Evolutionary conservation across 352 stramenopile species (phyloP).

Genomic region (Phytophthora palmivora): DNA sequence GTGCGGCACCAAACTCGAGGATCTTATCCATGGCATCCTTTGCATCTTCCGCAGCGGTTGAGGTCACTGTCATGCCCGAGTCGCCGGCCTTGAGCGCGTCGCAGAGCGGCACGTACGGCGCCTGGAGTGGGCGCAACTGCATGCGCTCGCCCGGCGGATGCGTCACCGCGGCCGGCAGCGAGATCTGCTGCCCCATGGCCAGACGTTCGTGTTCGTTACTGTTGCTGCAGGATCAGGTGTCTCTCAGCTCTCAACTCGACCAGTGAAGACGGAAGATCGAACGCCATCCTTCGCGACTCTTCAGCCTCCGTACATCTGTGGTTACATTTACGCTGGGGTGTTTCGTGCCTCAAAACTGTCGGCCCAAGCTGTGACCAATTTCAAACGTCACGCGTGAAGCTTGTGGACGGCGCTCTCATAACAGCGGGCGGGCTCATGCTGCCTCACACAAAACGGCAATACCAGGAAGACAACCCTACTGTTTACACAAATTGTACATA

Average conservation of each 20-base stretch:
- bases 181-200: slow-evolving; percentile 71
- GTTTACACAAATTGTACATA: too few relatives aligned
- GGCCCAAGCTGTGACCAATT: too few relatives aligned
- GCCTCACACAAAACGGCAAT: too few relatives aligned
- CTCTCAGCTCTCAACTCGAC: slow-evolving; percentile 22
- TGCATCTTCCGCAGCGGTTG: slow-evolving; percentile 50
- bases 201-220: slow-evolving; percentile 2
- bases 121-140: slow-evolving; percentile 39
- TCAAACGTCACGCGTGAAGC: too few relatives aligned
- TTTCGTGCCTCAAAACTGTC: too few relatives aligned
- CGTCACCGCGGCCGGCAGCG: slow-evolving; percentile 26
- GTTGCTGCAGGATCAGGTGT: background rate
- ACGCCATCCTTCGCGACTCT: slow-evolving; percentile 23
- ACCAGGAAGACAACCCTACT: too few relatives aligned
- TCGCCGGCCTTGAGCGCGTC: slow-evolving; percentile 68
- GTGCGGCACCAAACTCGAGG: slow-evolving; percentile 62
- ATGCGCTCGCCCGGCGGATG: slow-evolving; percentile 23
- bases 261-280: slow-evolving; percentile 12
- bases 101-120: slow-evolving; percentile 63
- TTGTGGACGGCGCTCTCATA: too few relatives aligned
- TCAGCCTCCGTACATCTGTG: slow-evolving; percentile 1
- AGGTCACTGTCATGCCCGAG: slow-evolving; percentile 29
- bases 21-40: slow-evolving; percentile 78
- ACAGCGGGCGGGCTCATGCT: too few relatives aligned
- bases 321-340: too few relatives aligned